Conservation (phyloP, 352 stramenopile genomes). For the Phytopythium sindhum region DNA sequence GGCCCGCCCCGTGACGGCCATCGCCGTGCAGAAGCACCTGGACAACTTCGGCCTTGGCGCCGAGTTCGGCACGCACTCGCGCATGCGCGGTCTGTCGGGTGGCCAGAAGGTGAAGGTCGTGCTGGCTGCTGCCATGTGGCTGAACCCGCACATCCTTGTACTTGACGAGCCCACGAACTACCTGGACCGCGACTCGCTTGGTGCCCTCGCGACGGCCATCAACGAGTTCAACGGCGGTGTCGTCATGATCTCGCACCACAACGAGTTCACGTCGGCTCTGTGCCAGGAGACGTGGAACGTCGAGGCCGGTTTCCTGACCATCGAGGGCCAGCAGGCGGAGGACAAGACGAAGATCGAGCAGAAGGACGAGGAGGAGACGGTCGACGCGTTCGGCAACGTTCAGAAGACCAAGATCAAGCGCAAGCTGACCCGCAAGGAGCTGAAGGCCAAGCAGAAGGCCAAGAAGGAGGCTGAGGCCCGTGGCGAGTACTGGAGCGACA, state of each 20-base stretch:
- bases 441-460: constrained; percentile 86
- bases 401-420: constrained; percentile 87
- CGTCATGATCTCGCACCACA: constrained; percentile 97
- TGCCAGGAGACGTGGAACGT: constrained; percentile 96
- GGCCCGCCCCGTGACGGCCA: constrained; percentile 91
- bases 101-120: constrained; percentile 99
- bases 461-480: constrained; percentile 85
- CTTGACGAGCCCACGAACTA: constrained; percentile 97
- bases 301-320: constrained; percentile 76
- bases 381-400: constrained; percentile 85
- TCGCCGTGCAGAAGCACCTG: constrained; percentile 96
- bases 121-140: constrained; percentile 95
- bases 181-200: constrained; percentile 95
- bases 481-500: constrained; percentile 84
- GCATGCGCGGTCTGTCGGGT: constrained; percentile 96
- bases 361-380: constrained; percentile 82
- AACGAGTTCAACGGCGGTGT: constrained; percentile 97
- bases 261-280: constrained; percentile 94
- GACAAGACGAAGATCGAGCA: constrained; percentile 92
- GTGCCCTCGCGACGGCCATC: constrained; percentile 94
- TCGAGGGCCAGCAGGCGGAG: constrained; percentile 82
- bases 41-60: constrained; percentile 95
- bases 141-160: constrained; percentile 94
- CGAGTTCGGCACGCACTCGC: constrained; percentile 97
- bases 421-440: constrained; percentile 88